Percentiles rank a stretch among this genome's conserved stretches.
These are phyloP conservation scores for Globisporangium emineosum DNA, from an alignment of 352 stramenopile genomes.

Conservation along the genomic window DNA sequence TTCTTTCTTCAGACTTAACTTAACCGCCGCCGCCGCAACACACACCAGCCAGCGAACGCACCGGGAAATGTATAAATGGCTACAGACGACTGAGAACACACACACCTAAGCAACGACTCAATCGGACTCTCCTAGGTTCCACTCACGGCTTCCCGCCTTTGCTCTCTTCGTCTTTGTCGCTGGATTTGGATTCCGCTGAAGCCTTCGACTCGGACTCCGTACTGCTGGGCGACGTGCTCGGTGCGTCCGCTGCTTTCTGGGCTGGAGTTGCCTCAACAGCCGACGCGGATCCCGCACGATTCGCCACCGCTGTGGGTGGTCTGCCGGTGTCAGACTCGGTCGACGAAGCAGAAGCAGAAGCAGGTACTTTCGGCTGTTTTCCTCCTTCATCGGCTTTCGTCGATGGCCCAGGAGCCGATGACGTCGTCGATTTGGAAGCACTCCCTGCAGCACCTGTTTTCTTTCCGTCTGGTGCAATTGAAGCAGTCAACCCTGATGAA, in stretches of 20 bases:
- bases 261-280: not conserved
- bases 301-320: not conserved
- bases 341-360: not conserved
- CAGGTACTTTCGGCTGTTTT: not conserved
- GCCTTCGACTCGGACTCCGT: slow-evolving; percentile 3
- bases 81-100: slow-evolving; percentile 7
- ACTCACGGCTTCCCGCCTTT: not conserved
- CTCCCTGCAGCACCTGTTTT: not conserved
- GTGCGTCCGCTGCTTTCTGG: not conserved
- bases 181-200: not conserved
- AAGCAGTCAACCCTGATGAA: not conserved
- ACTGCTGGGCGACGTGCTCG: not conserved
- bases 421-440: not conserved
- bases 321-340: slow-evolving; percentile 1
- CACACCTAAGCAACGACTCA: not conserved
- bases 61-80: slow-evolving; percentile 1
- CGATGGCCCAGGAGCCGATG: not conserved
- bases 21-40: slow-evolving; percentile 2
- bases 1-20: slow-evolving; percentile 13
- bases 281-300: not conserved
- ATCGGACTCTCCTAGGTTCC: not conserved
- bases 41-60: not conserved
- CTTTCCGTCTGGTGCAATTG: not conserved
- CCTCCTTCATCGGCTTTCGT: not conserved
- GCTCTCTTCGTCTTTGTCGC: not conserved